phyloP scores from a whole-genome alignment of 768 basidiomycete species.

The Naganishia friedmannii region DNA sequence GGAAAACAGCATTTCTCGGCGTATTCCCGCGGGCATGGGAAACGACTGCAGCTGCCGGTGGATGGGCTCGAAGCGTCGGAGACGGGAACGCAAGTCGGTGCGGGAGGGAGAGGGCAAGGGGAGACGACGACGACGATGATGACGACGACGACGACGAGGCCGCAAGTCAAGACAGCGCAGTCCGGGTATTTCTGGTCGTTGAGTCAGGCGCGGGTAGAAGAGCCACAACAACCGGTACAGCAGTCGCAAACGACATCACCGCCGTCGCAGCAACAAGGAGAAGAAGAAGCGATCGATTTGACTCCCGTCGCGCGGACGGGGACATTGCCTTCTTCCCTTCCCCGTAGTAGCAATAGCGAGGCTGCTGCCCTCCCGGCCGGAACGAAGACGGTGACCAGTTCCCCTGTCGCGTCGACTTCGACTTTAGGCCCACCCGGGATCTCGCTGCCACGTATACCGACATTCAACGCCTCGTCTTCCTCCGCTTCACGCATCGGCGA shows the following conservation, averaged over 20 bases:
- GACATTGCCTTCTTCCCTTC: not conserved
- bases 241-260: no score
- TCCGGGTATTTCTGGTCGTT: constrained; percentile 12
- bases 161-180: constrained; percentile 11
- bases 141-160: no score
- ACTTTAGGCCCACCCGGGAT: not conserved
- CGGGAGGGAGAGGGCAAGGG: not conserved
- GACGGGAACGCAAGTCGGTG: no score
- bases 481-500: no score
- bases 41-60: not conserved
- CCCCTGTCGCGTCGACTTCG: not conserved
- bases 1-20: constrained; percentile 4
- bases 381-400: not conserved
- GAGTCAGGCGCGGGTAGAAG: not conserved
- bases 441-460: not conserved
- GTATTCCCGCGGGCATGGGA: constrained; percentile 1
- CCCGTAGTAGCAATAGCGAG: no score
- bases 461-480: not conserved
- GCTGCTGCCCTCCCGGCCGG: no score
- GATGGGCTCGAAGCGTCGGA: not conserved
- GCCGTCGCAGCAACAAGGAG: not conserved
- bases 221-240: not conserved
- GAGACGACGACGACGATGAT: no score
- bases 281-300: not conserved
- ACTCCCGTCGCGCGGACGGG: not conserved